Base-by-base conservation (phyloP, 2,329 filamentous ascomycete species). In the Aspergillus fumigatiaffinis region DNA sequence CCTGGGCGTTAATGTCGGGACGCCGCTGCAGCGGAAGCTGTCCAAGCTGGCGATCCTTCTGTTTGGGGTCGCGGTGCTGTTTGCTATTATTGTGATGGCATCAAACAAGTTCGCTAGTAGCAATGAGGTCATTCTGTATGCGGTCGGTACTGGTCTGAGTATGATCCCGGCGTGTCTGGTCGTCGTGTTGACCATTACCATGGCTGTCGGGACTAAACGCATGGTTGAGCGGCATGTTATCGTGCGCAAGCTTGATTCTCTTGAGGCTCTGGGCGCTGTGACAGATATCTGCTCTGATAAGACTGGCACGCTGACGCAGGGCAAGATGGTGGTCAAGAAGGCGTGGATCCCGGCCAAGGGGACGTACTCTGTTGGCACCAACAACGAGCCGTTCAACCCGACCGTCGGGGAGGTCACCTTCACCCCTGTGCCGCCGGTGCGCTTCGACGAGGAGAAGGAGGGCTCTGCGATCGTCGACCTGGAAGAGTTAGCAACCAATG, bases 11-110 rank as follows among this genome's bases (percentile, higher is more conserved):
- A 87, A 84, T 55, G 82, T 87, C 10, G 87, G 88, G 50, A 90
- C 87, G 10, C 88, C 87, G 3, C 78, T 90, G 20, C 86, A 89
- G 71, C 81, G 82, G 63, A 89, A 87, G 66, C 77, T 90, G n/a
- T 87, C 86, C 50, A 84, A 84, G 68, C 80, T 90, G 51, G 87
- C 87, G 23, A 77, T 89, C n/a, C 70, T 87, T 3, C 80, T 90
- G 1, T 89, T 90, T 66, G 80, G 78, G 29, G 82, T 88, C 52
- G 87, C 87, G 2, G 82, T 90, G 14, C 66, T 90, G 26, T 87
- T 87, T 60, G 87, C 87, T 6, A 82, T 90, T 62, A 84, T 90
- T 64, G 87, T 89, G 42, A 80, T 89, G 49, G 87, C 79, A 5
- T 83, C 87, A 53, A 89, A 88, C 71, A 64, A 79, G 0, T 86